Base-by-base conservation (phyloP, 805 yeast genomes). In the Tetrapisispora taiwanensis region DNA sequence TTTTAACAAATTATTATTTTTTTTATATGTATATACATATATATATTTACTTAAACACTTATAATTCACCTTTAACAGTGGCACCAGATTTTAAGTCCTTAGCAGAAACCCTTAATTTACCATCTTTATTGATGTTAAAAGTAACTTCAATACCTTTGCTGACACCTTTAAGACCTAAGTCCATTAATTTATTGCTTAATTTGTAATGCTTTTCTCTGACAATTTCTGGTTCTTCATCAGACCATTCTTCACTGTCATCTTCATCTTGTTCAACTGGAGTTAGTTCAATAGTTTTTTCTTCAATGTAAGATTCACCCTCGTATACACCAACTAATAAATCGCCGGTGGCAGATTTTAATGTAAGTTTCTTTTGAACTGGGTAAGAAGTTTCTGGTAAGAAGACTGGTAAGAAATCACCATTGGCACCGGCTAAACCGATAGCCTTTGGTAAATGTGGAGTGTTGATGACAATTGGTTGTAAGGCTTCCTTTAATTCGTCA, bases 191-290 rank as follows among this genome's bases (percentile, higher is more conserved):
- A 43, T 77, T 73, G 51, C 87, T 86, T 50, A 88, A 76, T 59
- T 75, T 75, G 71, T 78, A 79, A 38, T 78, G 79, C 52, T 82
- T 82, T 69, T 79, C 84, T 67, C 79, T 81, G 51, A 78, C 69
- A 60, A 86, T 73, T 67, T 89, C 96, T 52, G 95, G 96, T 71
- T 89, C 97, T 52, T 85, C 95, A 48, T 72, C 76, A 31, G 71
- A 67, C 67, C 73, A 70, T 36, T 36, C 39, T 58, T 71, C 63
- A 54, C 69, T 73, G 44, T 70, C 74, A 36, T 70, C 74, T 30
- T 71, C 76, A 22, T 66, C 63, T 51, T 71, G 80, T 30, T 70
- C 76, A 42, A 72, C 27, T 15, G 31, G 39, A 26, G 31, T 35
- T 35, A 17, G 38, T 67, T 85, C 95, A 37, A 86, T 64, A 53